Evolutionary conservation across 768 basidiomycete genomes (phyloP).

Genomic region (Collybia nuda): DNA sequence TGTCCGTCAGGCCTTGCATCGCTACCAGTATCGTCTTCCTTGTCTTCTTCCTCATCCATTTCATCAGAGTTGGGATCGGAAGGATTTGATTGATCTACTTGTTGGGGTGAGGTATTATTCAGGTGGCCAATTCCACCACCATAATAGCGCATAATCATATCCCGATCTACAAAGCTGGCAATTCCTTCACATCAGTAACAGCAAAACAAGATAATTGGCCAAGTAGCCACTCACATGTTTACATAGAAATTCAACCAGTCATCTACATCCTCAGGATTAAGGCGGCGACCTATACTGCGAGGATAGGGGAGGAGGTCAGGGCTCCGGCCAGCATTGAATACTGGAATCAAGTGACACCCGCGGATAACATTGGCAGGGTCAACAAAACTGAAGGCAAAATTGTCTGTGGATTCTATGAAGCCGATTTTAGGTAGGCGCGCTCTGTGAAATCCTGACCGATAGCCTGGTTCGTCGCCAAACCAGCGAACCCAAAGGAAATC

Average conservation of each 20-base stretch:
- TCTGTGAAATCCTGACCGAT: background rate
- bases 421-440: constrained; percentile 17
- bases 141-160: constrained; percentile 4
- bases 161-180: constrained; percentile 1
- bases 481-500: background rate
- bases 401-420: constrained; percentile 15
- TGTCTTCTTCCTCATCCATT: too few relatives aligned
- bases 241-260: background rate
- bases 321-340: constrained; percentile 16
- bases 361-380: constrained; percentile 24
- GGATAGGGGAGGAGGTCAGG: background rate
- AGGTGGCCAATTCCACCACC: constrained; percentile 4
- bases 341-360: constrained; percentile 25
- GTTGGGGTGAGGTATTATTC: too few relatives aligned
- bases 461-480: background rate
- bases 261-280: background rate
- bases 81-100: too few relatives aligned
- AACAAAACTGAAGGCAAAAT: constrained; percentile 25
- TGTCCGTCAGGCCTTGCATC: too few relatives aligned
- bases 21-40: too few relatives aligned
- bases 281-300: background rate
- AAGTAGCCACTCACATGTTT: background rate
- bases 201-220: background rate
- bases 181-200: background rate
- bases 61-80: too few relatives aligned